These are phyloP conservation scores for Sphaerulina musiva DNA, from an alignment of 2,329 filamentous ascomycete genomes.

Conservation along the genomic window DNA sequence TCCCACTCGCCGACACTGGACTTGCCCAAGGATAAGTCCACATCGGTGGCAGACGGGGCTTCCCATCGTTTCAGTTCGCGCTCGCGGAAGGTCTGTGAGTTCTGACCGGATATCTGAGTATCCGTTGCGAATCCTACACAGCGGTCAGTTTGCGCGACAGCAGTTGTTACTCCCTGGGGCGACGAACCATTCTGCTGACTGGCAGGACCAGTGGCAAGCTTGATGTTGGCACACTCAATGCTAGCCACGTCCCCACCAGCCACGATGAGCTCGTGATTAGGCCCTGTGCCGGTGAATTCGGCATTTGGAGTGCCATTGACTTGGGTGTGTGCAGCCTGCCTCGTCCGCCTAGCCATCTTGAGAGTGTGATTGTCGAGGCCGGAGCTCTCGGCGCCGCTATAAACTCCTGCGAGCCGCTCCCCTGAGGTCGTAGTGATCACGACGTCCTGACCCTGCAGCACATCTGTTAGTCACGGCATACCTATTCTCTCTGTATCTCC, in stretches of 20 bases:
- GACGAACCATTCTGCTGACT: constrained; percentile 53
- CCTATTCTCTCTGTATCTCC: no score
- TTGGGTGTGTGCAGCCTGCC: constrained; percentile 37
- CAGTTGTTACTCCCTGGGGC: not conserved
- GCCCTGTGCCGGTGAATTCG: constrained; percentile 41
- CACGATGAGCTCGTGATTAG: constrained; percentile 52
- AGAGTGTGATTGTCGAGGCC: constrained; percentile 48
- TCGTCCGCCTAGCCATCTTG: constrained; percentile 58
- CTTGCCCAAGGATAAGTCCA: constrained; percentile 59
- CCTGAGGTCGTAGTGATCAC: constrained; percentile 54
- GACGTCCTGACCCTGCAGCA: constrained; percentile 45
- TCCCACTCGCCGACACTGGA: constrained; percentile 59
- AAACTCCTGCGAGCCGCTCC: constrained; percentile 56
- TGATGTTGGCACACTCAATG: constrained; percentile 49
- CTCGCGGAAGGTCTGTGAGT: constrained; percentile 54
- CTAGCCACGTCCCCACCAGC: constrained; percentile 56
- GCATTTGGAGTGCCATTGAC: constrained; percentile 42
- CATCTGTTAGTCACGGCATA: no score
- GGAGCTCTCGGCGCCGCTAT: constrained; percentile 49
- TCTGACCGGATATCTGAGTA: constrained; percentile 69
- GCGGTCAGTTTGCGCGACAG: constrained; percentile 31
- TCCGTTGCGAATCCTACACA: constrained; percentile 73
- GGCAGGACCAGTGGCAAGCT: constrained; percentile 46
- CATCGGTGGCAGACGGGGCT: constrained; percentile 48
- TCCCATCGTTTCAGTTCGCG: constrained; percentile 77